Evolutionary conservation across 2,329 filamentous ascomycete species (phyloP).

Genomic region (Sphaerostilbella broomeana): DNA sequence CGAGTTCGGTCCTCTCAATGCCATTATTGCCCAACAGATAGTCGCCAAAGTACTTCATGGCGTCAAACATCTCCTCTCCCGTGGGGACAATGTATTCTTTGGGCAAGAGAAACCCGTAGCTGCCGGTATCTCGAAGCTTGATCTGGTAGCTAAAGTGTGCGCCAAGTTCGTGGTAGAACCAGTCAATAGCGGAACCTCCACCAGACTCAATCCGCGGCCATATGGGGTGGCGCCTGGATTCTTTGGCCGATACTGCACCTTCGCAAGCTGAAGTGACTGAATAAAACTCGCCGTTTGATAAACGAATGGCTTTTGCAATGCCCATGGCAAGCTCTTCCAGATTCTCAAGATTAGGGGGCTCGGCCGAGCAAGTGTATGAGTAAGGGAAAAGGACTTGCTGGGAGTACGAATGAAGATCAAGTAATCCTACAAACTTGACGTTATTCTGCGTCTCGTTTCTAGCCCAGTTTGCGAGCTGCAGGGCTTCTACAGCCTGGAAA

Average conservation of each 20-base stretch:
- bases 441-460: conserved; percentile 69
- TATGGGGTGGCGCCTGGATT: conserved; percentile 18
- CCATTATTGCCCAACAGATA: conserved; percentile 68
- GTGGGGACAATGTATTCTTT: conserved; percentile 82
- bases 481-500: conserved; percentile 77
- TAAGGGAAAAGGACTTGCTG: conserved; percentile 94
- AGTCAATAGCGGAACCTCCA: conserved; percentile 85
- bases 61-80: conserved; percentile 78
- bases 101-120: conserved; percentile 87
- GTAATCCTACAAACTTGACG: conserved; percentile 70
- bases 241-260: conserved; percentile 50
- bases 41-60: conserved; percentile 75
- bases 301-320: conserved; percentile 79
- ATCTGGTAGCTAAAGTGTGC: conserved; percentile 88
- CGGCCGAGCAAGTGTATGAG: conserved; percentile 69
- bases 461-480: conserved; percentile 72
- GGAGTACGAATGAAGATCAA: conserved; percentile 92
- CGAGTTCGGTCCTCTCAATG: conserved; percentile 41
- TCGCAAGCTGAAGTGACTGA: conserved; percentile 81
- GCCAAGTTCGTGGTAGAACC: conserved; percentile 83
- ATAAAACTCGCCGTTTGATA: conserved; percentile 70
- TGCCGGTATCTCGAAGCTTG: conserved; percentile 88
- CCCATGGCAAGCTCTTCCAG: conserved; percentile 84
- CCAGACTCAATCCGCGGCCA: conserved; percentile 58
- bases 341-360: conserved; percentile 83